A percentile compares a stretch with the other conserved stretches of the same genome.
These are phyloP conservation scores for Candida sanyaensis DNA, from an alignment of 1,139 yeast species.

Conservation along the genomic window DNA sequence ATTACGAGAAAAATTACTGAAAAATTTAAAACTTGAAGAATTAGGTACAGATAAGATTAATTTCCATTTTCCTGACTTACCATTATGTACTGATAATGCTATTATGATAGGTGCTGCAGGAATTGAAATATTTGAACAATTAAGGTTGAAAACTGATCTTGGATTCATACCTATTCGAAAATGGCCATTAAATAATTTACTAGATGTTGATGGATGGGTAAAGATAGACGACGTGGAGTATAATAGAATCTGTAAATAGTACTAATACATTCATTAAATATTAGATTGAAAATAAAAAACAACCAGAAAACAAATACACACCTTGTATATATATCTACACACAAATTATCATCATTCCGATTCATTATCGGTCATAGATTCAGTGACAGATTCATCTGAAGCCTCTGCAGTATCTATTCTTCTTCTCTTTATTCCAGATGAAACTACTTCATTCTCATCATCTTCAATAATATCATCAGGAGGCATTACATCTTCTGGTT, in stretches of 20 bases:
- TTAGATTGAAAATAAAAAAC: too few relatives aligned
- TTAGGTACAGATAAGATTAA: constrained; percentile 14
- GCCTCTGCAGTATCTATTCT: background rate
- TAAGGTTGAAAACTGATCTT: constrained; percentile 49
- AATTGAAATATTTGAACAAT: constrained; percentile 71
- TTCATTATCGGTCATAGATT: background rate
- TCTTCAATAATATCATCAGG: constrained; percentile 17
- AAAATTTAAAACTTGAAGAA: constrained; percentile 26
- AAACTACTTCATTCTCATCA: constrained; percentile 6
- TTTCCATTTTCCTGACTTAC: constrained; percentile 67
- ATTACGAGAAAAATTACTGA: constrained; percentile 53
- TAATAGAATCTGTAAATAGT: constrained; percentile 14
- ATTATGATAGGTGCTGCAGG: constrained; percentile 99
- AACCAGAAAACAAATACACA: background rate
- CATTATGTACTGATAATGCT: constrained; percentile 91
- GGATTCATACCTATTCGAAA: constrained; percentile 61
- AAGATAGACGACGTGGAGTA: constrained; percentile 17
- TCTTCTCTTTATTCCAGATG: background rate
- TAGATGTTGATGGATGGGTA: constrained; percentile 54
- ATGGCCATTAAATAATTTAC: constrained; percentile 68
- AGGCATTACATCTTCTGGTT: constrained; percentile 31
- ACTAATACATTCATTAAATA: constrained; percentile 2
- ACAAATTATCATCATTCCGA: background rate
- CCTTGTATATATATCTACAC: constrained; percentile 8
- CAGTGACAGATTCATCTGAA: background rate